Base-by-base conservation (phyloP, 345 rosid species). In the Heritiera fomes region DNA sequence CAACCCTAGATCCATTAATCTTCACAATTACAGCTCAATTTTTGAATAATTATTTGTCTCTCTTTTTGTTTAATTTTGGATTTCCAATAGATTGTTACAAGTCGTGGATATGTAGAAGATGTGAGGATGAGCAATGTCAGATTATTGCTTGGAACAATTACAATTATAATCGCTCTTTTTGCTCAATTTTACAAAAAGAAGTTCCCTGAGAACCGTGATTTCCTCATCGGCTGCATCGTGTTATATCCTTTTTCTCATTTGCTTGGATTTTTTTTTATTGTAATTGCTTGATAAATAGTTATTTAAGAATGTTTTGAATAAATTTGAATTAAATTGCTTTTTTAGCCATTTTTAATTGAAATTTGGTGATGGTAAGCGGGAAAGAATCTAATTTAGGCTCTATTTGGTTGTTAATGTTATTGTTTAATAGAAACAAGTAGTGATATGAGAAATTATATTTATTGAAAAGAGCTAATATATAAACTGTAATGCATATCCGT, bases 141-240 rank as follows among this genome's bases (percentile, higher is more conserved):
- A 66, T 60, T 97, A 91, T 72, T 91, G 45, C 60, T 94, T 72
- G 99, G 99, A 61, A 55, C 87, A 46, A 79, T 91, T 9, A 88
- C 94, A 43, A 92, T 97, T 68, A 80, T 73, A 2, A 90, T 94
- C 67, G 99, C 99, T 66, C 94, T 97, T 64, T 75, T 93, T 79
- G 98, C 98, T 63, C 99, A 97, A 88, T 97, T 97, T 77, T 97
- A 97, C 97, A 97, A 94, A 69, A 97, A 94, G 90, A 97, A 97
- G 80, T 97, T 97, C 84, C 98, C 98, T 1, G 97, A 97, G 89
- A 97, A 97, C 75, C 82, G 87, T 6, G 90, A 93, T 53, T 94
- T 94, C 81, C 82, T 94, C 86, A 91, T 97, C 78, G 91, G 81
- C 56, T 97, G 99, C 92, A 91, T 97, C 75, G 89, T 28, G 59